Base-by-base conservation (phyloP, 139 green algal genomes). In the Tetraselmis striata region DNA sequence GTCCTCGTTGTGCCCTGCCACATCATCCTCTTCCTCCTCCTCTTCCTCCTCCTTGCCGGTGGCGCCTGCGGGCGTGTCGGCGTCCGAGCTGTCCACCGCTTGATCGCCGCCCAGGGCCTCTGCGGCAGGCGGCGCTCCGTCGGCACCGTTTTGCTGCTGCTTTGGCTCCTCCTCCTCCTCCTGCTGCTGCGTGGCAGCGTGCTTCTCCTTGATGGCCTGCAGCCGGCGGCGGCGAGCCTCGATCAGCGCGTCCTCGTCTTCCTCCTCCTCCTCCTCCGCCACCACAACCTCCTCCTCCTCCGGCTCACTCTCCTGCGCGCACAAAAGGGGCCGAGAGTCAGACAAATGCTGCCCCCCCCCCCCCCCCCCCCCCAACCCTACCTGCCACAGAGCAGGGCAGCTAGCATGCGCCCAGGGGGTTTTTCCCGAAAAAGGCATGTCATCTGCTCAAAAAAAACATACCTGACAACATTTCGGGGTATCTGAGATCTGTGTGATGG, bases 181-280 rank as follows among this genome's bases (percentile, higher is more conserved):
- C 29, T 81, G 76, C 30, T 80, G 59, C 32, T 87, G 79, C 78
- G 80, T 32, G 79, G 87, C 77, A 1, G 32, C 77, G 79, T 94
- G 89, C 81, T 92, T 93, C 59, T 87, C 91, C 45, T 94, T 79
- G 80, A 95, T 93, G 31, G 87, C 89, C 81, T 86, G 79, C 1
- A 91, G 79, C 26, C 87, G 80, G 30, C 84, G 77, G 31, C 93
- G 77, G 77, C 92, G 88, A 80, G 92, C 89, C 81, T 94, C 90
- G 2, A 94, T 93, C 25, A 92, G 83, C 31, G 75, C n/a, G n/a
- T 88, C 83, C 82, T 95, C 90, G 76, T 91, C 87, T 25, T 91
- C 88, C 0, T 89, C 87, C 77, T 88, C 84, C 1, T 77, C 77
- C 75, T 87, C 79, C 1, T 27, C 84, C 59, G 83, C 75, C 83